Evolutionary conservation across 2,329 filamentous ascomycete genomes (phyloP).

Genomic region (Colletotrichum agaves): DNA sequence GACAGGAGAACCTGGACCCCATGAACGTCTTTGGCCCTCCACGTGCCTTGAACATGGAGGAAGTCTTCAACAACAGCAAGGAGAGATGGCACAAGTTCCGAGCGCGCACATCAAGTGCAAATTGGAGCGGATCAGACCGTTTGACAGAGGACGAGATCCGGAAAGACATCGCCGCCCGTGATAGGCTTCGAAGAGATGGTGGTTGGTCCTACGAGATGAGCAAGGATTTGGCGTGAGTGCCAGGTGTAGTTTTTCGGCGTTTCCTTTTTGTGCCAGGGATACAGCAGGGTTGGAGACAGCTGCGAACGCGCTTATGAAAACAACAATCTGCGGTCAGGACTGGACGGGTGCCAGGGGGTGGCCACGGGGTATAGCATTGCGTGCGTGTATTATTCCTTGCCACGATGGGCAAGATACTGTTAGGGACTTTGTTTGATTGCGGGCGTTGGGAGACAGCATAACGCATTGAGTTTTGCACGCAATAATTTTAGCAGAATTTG

Average conservation of each 20-base stretch:
- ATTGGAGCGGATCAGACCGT: slow-evolving; percentile 85
- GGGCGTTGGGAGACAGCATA: slow-evolving; percentile 33
- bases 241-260: slow-evolving; percentile 19
- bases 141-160: slow-evolving; percentile 89
- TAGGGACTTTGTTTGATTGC: slow-evolving; percentile 12
- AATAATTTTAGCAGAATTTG: slow-evolving; percentile 23
- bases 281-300: slow-evolving; percentile 35
- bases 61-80: slow-evolving; percentile 92
- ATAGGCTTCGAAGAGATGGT: slow-evolving; percentile 82
- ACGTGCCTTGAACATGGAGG: slow-evolving; percentile 90
- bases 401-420: neutral
- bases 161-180: slow-evolving; percentile 81
- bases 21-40: slow-evolving; percentile 90
- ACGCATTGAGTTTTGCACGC: slow-evolving; percentile 23
- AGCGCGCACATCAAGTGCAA: slow-evolving; percentile 90
- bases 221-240: slow-evolving; percentile 54
- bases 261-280: slow-evolving; percentile 22
- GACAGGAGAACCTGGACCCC: slow-evolving; percentile 88
- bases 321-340: slow-evolving; percentile 15
- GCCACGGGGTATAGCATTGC: slow-evolving; percentile 9
- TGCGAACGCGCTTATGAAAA: slow-evolving; percentile 35
- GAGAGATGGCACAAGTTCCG: slow-evolving; percentile 89
- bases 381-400: slow-evolving; percentile 26
- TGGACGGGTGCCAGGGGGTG: slow-evolving; percentile 4
- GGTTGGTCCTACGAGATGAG: slow-evolving; percentile 81